Evolutionary conservation across 2,329 filamentous ascomycete genomes (phyloP).

Genomic region (Trichoderma cornu-damae): DNA sequence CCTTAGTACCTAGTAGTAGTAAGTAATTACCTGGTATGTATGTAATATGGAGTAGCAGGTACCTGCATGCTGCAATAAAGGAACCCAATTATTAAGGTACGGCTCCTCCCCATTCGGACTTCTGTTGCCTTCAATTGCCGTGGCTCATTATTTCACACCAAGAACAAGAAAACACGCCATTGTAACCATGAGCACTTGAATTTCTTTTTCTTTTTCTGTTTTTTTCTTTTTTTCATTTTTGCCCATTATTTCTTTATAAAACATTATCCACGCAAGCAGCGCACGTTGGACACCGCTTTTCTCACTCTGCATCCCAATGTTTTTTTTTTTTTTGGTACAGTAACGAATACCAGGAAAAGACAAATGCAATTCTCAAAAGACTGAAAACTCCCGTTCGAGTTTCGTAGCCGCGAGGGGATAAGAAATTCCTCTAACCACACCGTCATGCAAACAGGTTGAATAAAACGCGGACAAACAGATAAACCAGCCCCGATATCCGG

Average conservation of each 20-base stretch:
- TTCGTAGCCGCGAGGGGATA: neutral
- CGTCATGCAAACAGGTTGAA: slow-evolving; percentile 7
- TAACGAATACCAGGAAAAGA: neutral
- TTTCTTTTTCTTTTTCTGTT: neutral
- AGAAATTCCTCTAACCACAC: neutral
- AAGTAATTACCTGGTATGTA: too few relatives aligned
- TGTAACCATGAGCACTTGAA: neutral
- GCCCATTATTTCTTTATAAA: neutral
- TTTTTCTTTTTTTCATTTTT: neutral
- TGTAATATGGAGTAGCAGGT: too few relatives aligned
- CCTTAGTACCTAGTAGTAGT: too few relatives aligned
- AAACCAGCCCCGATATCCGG: slow-evolving; percentile 3
- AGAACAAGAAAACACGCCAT: neutral
- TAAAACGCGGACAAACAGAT: neutral
- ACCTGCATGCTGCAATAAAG: too few relatives aligned
- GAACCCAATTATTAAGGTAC: too few relatives aligned
- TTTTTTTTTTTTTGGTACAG: neutral
- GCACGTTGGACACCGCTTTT: neutral
- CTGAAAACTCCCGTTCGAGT: neutral
- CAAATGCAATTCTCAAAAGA: neutral
- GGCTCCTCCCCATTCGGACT: too few relatives aligned
- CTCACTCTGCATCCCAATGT: neutral
- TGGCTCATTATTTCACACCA: neutral
- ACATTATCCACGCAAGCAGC: neutral
- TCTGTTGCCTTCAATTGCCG: neutral